Evolutionary conservation across 108 stramenopile species (phyloP), one percentile per base, ranked within the genome.

Genomic region (Pseudonitzschia multistriata): DNA sequence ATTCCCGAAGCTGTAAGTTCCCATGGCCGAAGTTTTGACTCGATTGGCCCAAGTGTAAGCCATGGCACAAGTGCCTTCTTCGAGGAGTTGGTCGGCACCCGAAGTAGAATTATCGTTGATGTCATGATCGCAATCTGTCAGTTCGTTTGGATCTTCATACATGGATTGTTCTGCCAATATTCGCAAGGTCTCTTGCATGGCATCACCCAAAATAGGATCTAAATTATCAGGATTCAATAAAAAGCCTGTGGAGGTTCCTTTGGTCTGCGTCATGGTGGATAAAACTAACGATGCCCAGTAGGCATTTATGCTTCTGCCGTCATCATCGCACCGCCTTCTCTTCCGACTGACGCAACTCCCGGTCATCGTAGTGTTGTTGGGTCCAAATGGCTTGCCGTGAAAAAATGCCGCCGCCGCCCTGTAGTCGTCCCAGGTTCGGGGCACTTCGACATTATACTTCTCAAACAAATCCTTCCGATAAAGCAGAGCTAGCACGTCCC

Each of bases 361-460:
- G 39, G 28, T 17, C 11, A 81, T 24, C 4, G 47, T 39, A 0
- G 65, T 35, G n/a, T 33, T 59, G 17, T 68, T 34, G 19, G 74
- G 68, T 61, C 74, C 74, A 24, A 27, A 42, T 15, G 67, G 74
- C 33, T 62, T 65, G 7, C 55, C 71, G 59, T 75, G 55, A 49
- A 81, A 81, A 37, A 62, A 81, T 1, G 31, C 48, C 5, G 84
- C 81, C 8, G 59, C 79, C 5, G 69, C 56, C 21, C 52, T 71
- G 65, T 85, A 85, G 48, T 77, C 84, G 14, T 82, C 77, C 84
- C 84, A 85, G 0, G 84, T 85, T 24, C 79, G 49, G 10, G 84
- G 84, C 2, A 79, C 54, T 5, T 66, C 39, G 27, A 74, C n/a
- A 22, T 70, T 67, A 54, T 69, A 71, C 50, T 66, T 37, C 2